Evolutionary conservation across 306 rosid genomes (phyloP).

Genomic region (Malus fusca): DNA sequence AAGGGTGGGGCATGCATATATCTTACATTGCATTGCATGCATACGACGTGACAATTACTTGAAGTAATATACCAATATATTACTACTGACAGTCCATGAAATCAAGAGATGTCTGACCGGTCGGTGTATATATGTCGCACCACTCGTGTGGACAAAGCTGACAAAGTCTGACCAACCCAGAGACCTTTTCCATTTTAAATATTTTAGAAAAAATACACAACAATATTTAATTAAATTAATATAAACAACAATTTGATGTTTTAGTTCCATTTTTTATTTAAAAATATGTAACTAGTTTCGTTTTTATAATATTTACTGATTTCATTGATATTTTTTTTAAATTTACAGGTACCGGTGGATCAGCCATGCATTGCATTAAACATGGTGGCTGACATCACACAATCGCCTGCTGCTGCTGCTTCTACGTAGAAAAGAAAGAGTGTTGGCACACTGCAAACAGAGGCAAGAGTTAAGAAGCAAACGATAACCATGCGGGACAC

Average conservation of each 20-base stretch:
- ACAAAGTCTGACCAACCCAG: neutral
- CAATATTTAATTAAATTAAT: too few relatives aligned
- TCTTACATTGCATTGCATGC: neutral
- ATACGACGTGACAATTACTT: neutral
- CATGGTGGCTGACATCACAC: constrained; percentile 59
- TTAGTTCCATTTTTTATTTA: neutral
- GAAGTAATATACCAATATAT: too few relatives aligned
- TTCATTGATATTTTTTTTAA: neutral
- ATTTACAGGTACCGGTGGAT: constrained; percentile 66
- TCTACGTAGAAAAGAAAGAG: neutral
- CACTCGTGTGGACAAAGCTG: neutral
- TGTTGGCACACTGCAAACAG: neutral
- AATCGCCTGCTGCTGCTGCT: constrained; percentile 47
- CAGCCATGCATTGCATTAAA: constrained; percentile 74
- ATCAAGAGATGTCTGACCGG: neutral
- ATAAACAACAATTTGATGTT: neutral
- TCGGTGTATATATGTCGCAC: neutral
- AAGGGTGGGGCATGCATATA: too few relatives aligned
- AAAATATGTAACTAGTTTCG: too few relatives aligned
- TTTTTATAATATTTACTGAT: neutral
- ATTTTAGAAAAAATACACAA: neutral
- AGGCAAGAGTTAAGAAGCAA: neutral
- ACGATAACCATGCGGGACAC: neutral
- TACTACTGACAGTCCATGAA: neutral
- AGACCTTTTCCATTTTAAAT: neutral